Evolutionary conservation across 495 filamentous ascomycete genomes (phyloP), one percentile per base, ranked within the genome.

Genomic region (Articulospora tetracladia): DNA sequence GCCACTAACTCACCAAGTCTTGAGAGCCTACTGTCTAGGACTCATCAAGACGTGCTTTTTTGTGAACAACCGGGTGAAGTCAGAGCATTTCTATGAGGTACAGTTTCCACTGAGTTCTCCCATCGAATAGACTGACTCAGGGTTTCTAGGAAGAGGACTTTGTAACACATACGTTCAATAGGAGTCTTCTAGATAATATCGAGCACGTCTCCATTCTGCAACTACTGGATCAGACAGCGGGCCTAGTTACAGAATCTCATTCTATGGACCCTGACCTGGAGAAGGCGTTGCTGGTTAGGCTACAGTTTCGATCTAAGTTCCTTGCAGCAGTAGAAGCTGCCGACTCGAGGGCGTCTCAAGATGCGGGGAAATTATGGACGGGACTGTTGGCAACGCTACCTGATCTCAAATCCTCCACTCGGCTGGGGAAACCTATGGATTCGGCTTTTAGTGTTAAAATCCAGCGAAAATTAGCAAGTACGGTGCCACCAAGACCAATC

Each of bases 401-500:
- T 36, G 70, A 74, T 57, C 71, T 82, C 68, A 71, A 73, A 53
- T 70, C 64, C 1, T 62, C 79, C 3, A 68, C 89, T 26, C 71
- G 74, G 46, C 67, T 92, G n/a, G 90, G 84, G 3, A 86, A 78
- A 61, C 72, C 82, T 1, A 86, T 94, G 1, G 78, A 84, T 13
- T 84, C 86, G 36, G 83, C 94, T 1, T 98, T 97, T 71, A 97
- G 92, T 66, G 81, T 85, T 30, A 97, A 95, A 71, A 81, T 98
- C 12, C 94, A 98, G 68, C 83, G 95, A 13, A 87, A 85, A 61
- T 75, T 98, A 4, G 91, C 94, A 8, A 97, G 91, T 66, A 97
- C 90, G 3, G 90, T 96, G 54, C 94, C 94, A 3, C 95, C 94
- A 24, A 85, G 93, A 25, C 91, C 93, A 7, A 93, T 97, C 64